These are phyloP conservation scores for Buddleja alternifolia DNA, from an alignment of 257 asterid species.

Conservation along the genomic window DNA sequence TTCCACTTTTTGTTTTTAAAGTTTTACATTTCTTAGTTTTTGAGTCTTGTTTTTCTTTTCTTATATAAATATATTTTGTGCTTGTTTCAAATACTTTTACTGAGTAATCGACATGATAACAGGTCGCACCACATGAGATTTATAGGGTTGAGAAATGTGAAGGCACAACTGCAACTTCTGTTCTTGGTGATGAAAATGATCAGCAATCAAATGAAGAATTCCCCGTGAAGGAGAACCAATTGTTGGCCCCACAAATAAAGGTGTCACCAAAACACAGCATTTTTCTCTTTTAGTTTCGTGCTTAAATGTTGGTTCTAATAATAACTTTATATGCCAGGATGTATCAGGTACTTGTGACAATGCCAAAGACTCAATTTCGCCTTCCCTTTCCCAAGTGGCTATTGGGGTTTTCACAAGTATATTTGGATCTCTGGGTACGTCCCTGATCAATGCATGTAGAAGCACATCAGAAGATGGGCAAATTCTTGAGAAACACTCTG, in stretches of 20 bases:
- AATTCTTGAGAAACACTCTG: constrained; percentile 26
- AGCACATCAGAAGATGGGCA: constrained; percentile 42
- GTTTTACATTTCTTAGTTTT: neutral
- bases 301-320: constrained; percentile 20
- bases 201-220: constrained; percentile 51
- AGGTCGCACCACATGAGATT: constrained; percentile 87
- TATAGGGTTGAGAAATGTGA: constrained; percentile 68
- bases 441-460: constrained; percentile 49
- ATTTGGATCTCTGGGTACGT: constrained; percentile 50
- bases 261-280: constrained; percentile 28
- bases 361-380: constrained; percentile 40
- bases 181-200: constrained; percentile 39
- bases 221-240: constrained; percentile 38
- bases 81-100: neutral
- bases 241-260: constrained; percentile 45
- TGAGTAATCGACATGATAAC: constrained; percentile 28
- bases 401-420: constrained; percentile 54
- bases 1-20: neutral
- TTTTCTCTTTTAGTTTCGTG: neutral
- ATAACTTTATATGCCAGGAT: constrained; percentile 45
- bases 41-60: neutral
- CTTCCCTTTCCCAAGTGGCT: constrained; percentile 65
- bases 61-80: neutral
- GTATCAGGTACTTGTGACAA: constrained; percentile 31
- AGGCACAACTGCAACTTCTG: constrained; percentile 33